Base-by-base conservation (phyloP, 2,329 filamentous ascomycete species). In the Catunica adiposa region DNA sequence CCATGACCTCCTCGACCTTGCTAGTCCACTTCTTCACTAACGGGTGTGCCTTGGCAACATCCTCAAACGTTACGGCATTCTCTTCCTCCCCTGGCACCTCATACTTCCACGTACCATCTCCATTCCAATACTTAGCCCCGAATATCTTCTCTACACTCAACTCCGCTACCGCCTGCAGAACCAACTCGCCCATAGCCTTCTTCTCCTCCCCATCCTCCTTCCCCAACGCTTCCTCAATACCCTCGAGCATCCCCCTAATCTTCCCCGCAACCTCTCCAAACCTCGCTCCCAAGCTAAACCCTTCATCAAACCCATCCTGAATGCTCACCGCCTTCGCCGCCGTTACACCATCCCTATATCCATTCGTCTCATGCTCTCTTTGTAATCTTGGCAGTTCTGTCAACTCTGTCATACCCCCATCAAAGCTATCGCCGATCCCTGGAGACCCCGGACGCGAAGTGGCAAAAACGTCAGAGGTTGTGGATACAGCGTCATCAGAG, bases 221-320 rank as follows among this genome's bases (percentile, higher is more conserved):
- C 62, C 34, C 50, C 58, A 77, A 61, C 8, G 80, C 78, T 14
- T 70, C 69, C 0, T 72, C 67, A 20, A 95, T 68, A 0, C 84
- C 88, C 63, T 94, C 86, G 4, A 96, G 64, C 3, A 86, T 70
- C 0, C 92, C 92, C 2, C 94, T 67, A 11, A 94, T 70, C 61
- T 80, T 80, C 0, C 92, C 92, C 0, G 82, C 83, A 26, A 76
- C 75, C 60, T 85, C 67, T 0, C 90, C 92, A 29, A 97, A 71
- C 53, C 83, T 81, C 0, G 88, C 89, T 11, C 92, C 92, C 0
- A 97, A 73, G 14, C 80, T 75, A 66, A 89, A 97, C 0, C 90
- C 90, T 61, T 90, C 86, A 66, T 98, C 92, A 64, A 98, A 97
- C 0, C 90, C 90, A 14, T 75, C 74, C 68, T 98, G 92, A 25